Percentiles rank a stretch among this genome's conserved stretches.
Conservation (phyloP, 345 rosid species). For the Limnanthes douglasii region DNA sequence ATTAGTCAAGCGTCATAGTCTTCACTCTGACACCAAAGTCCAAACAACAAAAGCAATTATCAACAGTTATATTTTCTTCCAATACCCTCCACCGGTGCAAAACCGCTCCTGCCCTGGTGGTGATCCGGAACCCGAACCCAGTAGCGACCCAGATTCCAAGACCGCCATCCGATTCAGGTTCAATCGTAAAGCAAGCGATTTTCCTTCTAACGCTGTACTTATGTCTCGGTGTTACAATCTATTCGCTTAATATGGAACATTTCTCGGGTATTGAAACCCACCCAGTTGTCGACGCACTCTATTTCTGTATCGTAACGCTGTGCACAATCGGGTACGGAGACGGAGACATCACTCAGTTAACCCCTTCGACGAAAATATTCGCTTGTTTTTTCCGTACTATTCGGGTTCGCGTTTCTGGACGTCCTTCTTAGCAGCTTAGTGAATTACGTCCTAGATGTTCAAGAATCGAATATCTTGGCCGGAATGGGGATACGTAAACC, state of each 20-base stretch:
- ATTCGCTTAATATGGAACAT: conserved; percentile 38
- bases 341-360: conserved; percentile 62
- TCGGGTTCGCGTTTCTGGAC: conserved; percentile 62
- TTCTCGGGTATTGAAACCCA: conserved; percentile 72
- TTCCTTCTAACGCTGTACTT: conserved; percentile 38
- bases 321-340: conserved; percentile 84
- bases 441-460: conserved; percentile 47
- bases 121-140: conserved; percentile 25
- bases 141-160: conserved; percentile 13
- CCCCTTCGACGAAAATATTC: conserved; percentile 45
- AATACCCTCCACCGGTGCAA: conserved; percentile 57
- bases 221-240: conserved; percentile 39
- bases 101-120: conserved; percentile 84
- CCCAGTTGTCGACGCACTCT: conserved; percentile 66
- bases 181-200: conserved; percentile 39
- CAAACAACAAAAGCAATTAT: too few species aligned
- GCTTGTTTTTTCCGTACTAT: conserved; percentile 52
- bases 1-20: too few species aligned
- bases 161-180: conserved; percentile 28
- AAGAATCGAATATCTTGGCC: conserved; percentile 39
- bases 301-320: conserved; percentile 72
- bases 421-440: conserved; percentile 53
- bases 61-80: too few species aligned
- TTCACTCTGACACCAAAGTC: too few species aligned
- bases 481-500: conserved; percentile 20